These are phyloP conservation scores for Carex myosuroides DNA, from an alignment of 176 grass and related monocot species.

Conservation along the genomic window DNA sequence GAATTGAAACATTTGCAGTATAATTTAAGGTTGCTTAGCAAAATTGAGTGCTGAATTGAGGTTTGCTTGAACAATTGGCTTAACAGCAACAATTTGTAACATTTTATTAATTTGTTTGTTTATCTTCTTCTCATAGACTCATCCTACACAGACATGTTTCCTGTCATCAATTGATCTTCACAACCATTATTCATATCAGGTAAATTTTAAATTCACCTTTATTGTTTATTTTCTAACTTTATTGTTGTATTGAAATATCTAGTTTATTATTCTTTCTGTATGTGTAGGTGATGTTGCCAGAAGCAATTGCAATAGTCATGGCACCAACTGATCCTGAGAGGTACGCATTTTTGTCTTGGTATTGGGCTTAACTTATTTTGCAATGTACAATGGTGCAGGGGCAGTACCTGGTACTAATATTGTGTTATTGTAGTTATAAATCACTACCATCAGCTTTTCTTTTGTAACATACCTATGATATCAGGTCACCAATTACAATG, in stretches of 20 bases:
- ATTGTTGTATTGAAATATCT: conserved; percentile 5
- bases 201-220: conserved; percentile 30
- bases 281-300: conserved; percentile 91
- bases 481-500: not conserved
- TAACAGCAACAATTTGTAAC: not conserved
- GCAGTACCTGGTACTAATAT: not conserved
- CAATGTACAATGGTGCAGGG: not conserved
- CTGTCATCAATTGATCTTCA: conserved; percentile 99
- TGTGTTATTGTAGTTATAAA: not conserved
- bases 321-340: conserved; percentile 93
- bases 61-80: not conserved
- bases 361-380: conserved; percentile 10
- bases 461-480: not conserved
- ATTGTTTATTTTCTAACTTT: conserved; percentile 21
- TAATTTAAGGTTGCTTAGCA: not conserved
- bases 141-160: conserved; percentile 98
- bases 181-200: conserved; percentile 99
- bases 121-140: conserved; percentile 55
- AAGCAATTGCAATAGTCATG: conserved; percentile 99
- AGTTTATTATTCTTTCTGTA: conserved; percentile 13
- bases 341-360: conserved; percentile 34
- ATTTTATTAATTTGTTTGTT: not conserved
- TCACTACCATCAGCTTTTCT: not conserved
- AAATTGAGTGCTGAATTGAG: not conserved
- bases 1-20: not conserved